A percentile compares a stretch with the other conserved stretches of the same genome.
Evolutionary conservation across 1,139 yeast species (phyloP).

Genomic region (Yamadazyma pseudoaaseri): DNA sequence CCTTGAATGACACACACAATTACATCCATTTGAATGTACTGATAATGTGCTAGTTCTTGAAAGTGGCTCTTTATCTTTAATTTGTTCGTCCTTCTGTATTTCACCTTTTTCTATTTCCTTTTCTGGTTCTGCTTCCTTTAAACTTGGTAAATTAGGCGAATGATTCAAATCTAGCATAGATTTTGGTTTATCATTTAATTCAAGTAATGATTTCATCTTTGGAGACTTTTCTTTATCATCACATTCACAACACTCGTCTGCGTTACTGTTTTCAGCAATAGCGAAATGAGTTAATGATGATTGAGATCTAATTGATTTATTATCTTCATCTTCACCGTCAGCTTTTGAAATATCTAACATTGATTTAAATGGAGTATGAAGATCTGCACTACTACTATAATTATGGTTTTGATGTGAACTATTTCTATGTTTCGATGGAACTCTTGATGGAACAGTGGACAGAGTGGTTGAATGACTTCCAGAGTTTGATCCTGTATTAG

Average conservation of each 20-base stretch:
- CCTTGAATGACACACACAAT: slow-evolving; percentile 6
- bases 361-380: slow-evolving; percentile 33
- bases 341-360: slow-evolving; percentile 35
- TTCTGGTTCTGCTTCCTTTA: slow-evolving; percentile 11
- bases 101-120: slow-evolving; percentile 1
- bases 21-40: slow-evolving; percentile 1
- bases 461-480: slow-evolving; percentile 16
- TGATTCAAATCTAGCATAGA: slow-evolving; percentile 12
- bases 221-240: slow-evolving; percentile 10
- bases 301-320: slow-evolving; percentile 23
- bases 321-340: slow-evolving; percentile 15
- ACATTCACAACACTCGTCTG: slow-evolving; percentile 7
- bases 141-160: slow-evolving; percentile 19
- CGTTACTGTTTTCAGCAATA: slow-evolving; percentile 3
- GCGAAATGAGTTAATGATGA: slow-evolving; percentile 24
- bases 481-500: slow-evolving; percentile 20
- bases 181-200: slow-evolving; percentile 9
- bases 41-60: neutral
- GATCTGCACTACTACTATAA: slow-evolving; percentile 9
- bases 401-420: slow-evolving; percentile 9
- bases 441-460: slow-evolving; percentile 27
- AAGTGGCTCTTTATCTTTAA: neutral
- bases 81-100: neutral
- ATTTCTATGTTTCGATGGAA: slow-evolving; percentile 38
- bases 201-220: slow-evolving; percentile 14